These are phyloP conservation scores for Cladophialophora yegresii DNA, from an alignment of 2,329 filamentous ascomycete species.

Conservation along the genomic window DNA sequence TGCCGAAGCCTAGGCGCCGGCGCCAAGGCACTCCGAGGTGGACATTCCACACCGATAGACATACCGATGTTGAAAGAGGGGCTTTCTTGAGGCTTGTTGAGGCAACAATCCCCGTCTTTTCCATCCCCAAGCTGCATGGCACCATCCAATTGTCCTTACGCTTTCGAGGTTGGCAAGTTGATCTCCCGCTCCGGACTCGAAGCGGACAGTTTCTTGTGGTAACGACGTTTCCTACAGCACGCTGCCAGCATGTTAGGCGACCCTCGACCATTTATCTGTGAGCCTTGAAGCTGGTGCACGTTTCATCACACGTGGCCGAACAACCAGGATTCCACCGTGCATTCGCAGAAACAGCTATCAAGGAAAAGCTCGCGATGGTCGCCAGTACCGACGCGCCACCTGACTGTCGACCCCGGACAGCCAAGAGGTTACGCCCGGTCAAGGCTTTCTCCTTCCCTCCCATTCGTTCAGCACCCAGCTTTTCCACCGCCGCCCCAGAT, in stretches of 20 bases:
- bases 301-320: background rate
- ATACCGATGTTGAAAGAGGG: background rate
- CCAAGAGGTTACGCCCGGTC: slow-evolving; percentile 11
- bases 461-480: background rate
- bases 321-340: background rate
- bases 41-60: background rate
- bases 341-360: background rate
- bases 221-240: background rate
- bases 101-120: background rate
- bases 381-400: background rate
- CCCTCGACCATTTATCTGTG: background rate
- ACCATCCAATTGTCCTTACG: background rate
- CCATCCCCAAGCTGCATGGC: background rate
- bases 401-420: slow-evolving; percentile 2
- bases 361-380: background rate
- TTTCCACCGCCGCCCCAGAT: slow-evolving; percentile 11
- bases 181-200: slow-evolving; percentile 12
- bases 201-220: slow-evolving; percentile 7
- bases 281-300: background rate
- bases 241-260: background rate
- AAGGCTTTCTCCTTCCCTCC: background rate
- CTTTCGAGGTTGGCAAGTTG: background rate
- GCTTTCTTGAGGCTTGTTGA: background rate
- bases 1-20: slow-evolving; percentile 14
- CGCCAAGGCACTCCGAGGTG: slow-evolving; percentile 4